phyloP scores from a whole-genome alignment of 1,284 basidiomycete species.

The Irpex lacteus region DNA sequence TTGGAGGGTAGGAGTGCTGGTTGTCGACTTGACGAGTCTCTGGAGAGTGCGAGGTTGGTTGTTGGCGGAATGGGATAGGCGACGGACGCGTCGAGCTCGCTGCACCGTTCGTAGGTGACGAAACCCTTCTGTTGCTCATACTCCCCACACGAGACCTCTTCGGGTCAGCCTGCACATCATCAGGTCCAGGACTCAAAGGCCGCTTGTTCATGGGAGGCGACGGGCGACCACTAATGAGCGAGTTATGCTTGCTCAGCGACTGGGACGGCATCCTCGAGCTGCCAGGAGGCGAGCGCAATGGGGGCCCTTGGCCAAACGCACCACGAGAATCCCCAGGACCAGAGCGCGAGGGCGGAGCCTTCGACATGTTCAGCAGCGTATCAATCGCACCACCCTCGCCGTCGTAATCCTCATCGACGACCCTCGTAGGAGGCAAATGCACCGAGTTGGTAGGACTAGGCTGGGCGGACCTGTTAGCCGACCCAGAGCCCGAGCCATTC shows the following conservation, averaged over 20 bases:
- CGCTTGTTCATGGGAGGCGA: slow-evolving; percentile 47
- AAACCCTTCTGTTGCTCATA: slow-evolving; percentile 41
- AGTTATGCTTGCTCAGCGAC: slow-evolving; percentile 21
- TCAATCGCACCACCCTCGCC: slow-evolving; percentile 47
- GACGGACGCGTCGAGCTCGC: slow-evolving; percentile 60
- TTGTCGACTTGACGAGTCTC: slow-evolving; percentile 49
- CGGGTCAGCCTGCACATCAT: slow-evolving; percentile 44
- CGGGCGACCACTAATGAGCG: slow-evolving; percentile 22
- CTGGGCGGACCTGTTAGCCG: slow-evolving; percentile 49
- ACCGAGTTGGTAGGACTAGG: slow-evolving; percentile 65
- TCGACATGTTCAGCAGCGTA: slow-evolving; percentile 61
- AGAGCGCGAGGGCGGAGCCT: slow-evolving; percentile 26
- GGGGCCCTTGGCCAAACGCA: slow-evolving; percentile 18
- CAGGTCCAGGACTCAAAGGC: slow-evolving; percentile 60
- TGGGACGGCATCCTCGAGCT: slow-evolving; percentile 16
- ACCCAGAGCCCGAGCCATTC: slow-evolving; percentile 57
- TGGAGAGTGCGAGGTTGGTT: slow-evolving; percentile 54
- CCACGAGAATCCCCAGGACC: slow-evolving; percentile 21
- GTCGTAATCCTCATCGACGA: slow-evolving; percentile 82
- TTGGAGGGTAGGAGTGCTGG: slow-evolving; percentile 43
- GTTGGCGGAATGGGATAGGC: slow-evolving; percentile 72
- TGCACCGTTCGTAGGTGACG: slow-evolving; percentile 48
- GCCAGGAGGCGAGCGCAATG: slow-evolving; percentile 15
- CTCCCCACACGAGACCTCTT: slow-evolving; percentile 65
- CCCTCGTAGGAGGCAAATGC: slow-evolving; percentile 55